Conservation (phyloP, 2,329 filamentous ascomycete species). For the Penicillium sp. region DNA sequence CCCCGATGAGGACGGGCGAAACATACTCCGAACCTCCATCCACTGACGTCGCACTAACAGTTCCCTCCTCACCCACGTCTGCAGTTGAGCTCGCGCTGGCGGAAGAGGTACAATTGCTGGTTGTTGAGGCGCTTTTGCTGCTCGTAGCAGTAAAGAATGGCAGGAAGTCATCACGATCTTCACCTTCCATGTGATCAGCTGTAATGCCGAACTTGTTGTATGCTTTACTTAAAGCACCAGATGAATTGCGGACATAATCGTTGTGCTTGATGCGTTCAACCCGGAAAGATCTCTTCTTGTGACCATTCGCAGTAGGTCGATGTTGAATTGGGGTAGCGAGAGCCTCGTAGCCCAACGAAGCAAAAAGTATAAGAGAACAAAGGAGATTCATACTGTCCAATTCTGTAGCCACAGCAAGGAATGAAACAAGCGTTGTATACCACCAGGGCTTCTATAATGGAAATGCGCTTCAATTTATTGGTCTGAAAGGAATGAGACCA, state of each 20-base stretch:
- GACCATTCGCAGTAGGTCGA: slow-evolving; percentile 8
- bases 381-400: slow-evolving; percentile 28
- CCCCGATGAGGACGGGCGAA: slow-evolving; percentile 67
- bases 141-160: slow-evolving; percentile 17
- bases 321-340: slow-evolving; percentile 33
- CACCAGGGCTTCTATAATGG: background rate
- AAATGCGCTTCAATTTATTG: background rate
- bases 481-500: slow-evolving; percentile 4
- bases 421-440: background rate
- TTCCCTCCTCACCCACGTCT: slow-evolving; percentile 47
- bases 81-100: slow-evolving; percentile 7
- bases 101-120: background rate
- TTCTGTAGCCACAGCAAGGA: background rate
- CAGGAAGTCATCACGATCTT: slow-evolving; percentile 37
- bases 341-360: slow-evolving; percentile 32
- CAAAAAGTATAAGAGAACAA: slow-evolving; percentile 13
- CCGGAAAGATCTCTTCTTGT: slow-evolving; percentile 55
- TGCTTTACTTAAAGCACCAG: slow-evolving; percentile 62
- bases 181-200: slow-evolving; percentile 38
- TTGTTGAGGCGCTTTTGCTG: background rate
- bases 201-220: slow-evolving; percentile 66
- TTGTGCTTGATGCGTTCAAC: slow-evolving; percentile 59
- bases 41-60: slow-evolving; percentile 65
- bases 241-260: slow-evolving; percentile 60
- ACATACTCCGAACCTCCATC: slow-evolving; percentile 69